Percentiles rank a stretch among this genome's conserved stretches.
Evolutionary conservation across 805 yeast genomes (phyloP).

Genomic region (Jamesozyma jinghongensis): DNA sequence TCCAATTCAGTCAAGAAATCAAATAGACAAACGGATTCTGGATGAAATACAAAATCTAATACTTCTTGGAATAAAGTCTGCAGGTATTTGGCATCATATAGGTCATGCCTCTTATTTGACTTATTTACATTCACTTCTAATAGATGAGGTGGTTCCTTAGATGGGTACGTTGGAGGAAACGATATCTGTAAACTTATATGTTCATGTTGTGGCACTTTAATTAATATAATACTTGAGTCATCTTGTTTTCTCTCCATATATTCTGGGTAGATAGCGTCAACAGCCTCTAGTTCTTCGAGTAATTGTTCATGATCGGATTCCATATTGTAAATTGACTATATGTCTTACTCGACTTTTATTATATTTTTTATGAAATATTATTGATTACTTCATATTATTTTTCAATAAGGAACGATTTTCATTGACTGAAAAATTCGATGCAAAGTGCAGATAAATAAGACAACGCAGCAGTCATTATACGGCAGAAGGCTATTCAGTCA

Average conservation of each 20-base stretch:
- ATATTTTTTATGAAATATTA: too few species aligned
- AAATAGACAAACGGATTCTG: conserved; percentile 68
- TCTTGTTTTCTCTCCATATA: conserved; percentile 33
- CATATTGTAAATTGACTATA: too few species aligned
- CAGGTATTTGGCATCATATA: conserved; percentile 40
- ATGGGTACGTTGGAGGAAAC: conserved; percentile 68
- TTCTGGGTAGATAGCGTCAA: conserved; percentile 81
- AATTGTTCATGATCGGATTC: conserved; percentile 15
- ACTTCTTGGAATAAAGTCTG: conserved; percentile 41
- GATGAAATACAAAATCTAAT: conserved; percentile 41
- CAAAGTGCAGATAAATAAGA: too few species aligned
- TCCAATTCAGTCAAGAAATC: conserved; percentile 66
- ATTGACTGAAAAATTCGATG: not conserved
- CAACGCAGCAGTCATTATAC: too few species aligned
- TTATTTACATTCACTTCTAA: conserved; percentile 38
- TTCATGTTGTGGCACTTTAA: conserved; percentile 55
- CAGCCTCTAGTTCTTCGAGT: conserved; percentile 67
- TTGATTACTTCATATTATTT: too few species aligned
- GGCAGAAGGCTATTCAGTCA: too few species aligned
- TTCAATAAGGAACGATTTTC: too few species aligned
- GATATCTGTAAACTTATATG: conserved; percentile 54
- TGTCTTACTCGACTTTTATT: too few species aligned
- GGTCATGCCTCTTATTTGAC: conserved; percentile 22
- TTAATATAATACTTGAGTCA: conserved; percentile 33
- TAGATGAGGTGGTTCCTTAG: conserved; percentile 46